Conservation (phyloP, 495 filamentous ascomycete genomes). For the Thermochaetoides thermophila region DNA sequence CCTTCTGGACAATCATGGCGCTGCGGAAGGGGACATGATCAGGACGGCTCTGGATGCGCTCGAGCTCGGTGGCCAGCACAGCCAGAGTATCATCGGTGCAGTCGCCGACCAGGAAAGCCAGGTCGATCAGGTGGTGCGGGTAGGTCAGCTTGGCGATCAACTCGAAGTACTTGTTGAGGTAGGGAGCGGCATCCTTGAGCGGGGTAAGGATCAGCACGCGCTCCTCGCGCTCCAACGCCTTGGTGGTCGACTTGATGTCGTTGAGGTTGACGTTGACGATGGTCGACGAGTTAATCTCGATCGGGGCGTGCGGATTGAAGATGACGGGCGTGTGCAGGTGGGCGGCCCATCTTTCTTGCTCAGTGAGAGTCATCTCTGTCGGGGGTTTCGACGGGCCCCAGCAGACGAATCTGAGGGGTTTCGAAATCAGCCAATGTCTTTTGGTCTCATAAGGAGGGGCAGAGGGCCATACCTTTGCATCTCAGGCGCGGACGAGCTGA, state of each 20-base stretch:
- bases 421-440: conserved; percentile 5
- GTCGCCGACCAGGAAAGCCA: conserved; percentile 89
- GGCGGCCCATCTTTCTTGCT: conserved; percentile 75
- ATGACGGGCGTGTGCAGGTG: conserved; percentile 84
- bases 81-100: conserved; percentile 80
- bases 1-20: conserved; percentile 70
- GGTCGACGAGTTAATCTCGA: conserved; percentile 66
- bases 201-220: conserved; percentile 91
- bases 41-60: conserved; percentile 70
- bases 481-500: conserved; percentile 64
- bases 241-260: conserved; percentile 61
- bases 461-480: conserved; percentile 67
- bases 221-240: conserved; percentile 66
- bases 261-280: conserved; percentile 76
- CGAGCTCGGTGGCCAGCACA: conserved; percentile 61
- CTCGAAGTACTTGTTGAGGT: conserved; percentile 82
- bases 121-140: conserved; percentile 87
- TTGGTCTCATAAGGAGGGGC: too few relatives aligned
- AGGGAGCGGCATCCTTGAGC: conserved; percentile 71
- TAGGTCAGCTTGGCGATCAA: conserved; percentile 81
- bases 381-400: conserved; percentile 86
- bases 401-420: conserved; percentile 72
- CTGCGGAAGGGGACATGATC: conserved; percentile 73
- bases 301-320: conserved; percentile 85
- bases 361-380: conserved; percentile 84